phyloP scores from a whole-genome alignment of 441 rosid genomes.

The Adansonia gregorii region DNA sequence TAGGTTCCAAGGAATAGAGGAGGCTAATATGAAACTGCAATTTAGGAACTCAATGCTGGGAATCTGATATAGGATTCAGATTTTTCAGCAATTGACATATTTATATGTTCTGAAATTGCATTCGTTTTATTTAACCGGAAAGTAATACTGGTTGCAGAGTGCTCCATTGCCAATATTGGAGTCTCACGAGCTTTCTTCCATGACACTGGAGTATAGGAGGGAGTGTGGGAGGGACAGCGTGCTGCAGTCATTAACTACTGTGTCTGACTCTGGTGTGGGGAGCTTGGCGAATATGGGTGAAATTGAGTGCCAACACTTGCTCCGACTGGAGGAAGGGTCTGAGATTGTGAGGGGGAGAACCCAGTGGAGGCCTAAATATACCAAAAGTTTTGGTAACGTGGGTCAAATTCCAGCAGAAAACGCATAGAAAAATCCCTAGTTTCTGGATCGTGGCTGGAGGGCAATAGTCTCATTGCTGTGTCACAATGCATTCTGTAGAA shows the following conservation, averaged over 20 bases:
- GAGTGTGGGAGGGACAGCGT: conserved; percentile 94
- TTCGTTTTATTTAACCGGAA: conserved; percentile 7
- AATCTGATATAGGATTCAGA: neutral
- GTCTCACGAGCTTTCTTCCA: conserved; percentile 73
- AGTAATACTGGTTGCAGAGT: conserved; percentile 54
- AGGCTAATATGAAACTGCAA: neutral
- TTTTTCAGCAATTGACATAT: neutral
- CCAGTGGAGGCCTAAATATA: conserved; percentile 78
- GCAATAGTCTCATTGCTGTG: conserved; percentile 25
- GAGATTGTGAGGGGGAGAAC: conserved; percentile 92
- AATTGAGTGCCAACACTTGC: conserved; percentile 89
- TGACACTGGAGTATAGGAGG: conserved; percentile 89
- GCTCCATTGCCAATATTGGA: conserved; percentile 85
- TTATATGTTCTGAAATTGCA: neutral
- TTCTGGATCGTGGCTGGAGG: conserved; percentile 26
- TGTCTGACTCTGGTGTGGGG: conserved; percentile 52
- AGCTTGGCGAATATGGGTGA: conserved; percentile 45
- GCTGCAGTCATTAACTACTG: conserved; percentile 84
- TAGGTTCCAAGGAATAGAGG: neutral
- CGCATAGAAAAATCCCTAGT: conserved; percentile 28
- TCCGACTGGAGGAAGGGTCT: conserved; percentile 74
- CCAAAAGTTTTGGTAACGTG: conserved; percentile 38
- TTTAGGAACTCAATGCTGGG: neutral
- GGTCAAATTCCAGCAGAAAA: conserved; percentile 47
- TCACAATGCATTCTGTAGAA: conserved; percentile 30